Percentiles rank a stretch among this genome's conserved stretches.
Conservation (phyloP, 495 filamentous ascomycete species). For the Hypoxylon crocopeplum region DNA sequence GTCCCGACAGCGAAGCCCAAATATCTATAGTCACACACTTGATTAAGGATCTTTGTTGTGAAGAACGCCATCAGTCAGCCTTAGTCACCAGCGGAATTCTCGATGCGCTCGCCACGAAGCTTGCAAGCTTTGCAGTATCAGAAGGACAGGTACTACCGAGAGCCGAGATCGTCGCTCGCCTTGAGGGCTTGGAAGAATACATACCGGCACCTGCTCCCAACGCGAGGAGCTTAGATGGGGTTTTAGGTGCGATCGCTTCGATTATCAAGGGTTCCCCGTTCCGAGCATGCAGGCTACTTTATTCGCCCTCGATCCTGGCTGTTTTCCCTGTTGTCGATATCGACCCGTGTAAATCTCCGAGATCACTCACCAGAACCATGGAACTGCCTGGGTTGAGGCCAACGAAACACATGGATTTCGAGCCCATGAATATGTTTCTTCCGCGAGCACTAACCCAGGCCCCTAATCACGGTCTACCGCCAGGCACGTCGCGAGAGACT, state of each 20-base stretch:
- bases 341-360: conserved; percentile 23
- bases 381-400: conserved; percentile 34
- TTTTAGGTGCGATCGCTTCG: conserved; percentile 80
- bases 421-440: conserved; percentile 38
- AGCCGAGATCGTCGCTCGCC: conserved; percentile 51
- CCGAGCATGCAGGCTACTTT: conserved; percentile 77
- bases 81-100: conserved; percentile 76
- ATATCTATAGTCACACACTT: conserved; percentile 71
- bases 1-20: conserved; percentile 63
- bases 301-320: conserved; percentile 75
- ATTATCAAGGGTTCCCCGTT: conserved; percentile 83
- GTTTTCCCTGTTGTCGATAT: conserved; percentile 64
- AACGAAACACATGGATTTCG: conserved; percentile 29
- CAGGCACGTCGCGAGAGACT: conserved; percentile 55
- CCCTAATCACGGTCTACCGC: conserved; percentile 53
- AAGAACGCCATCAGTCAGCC: conserved; percentile 70
- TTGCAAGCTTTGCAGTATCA: conserved; percentile 75
- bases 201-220: conserved; percentile 64
- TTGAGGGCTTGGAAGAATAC: conserved; percentile 51
- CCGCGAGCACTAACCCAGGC: conserved; percentile 13
- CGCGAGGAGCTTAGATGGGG: conserved; percentile 65
- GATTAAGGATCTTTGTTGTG: conserved; percentile 67
- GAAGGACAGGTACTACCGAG: conserved; percentile 70
- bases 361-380: conserved; percentile 12
- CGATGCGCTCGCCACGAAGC: conserved; percentile 76